Base-by-base conservation (phyloP, 129 eudicot species). In the Lactuca sativa region DNA sequence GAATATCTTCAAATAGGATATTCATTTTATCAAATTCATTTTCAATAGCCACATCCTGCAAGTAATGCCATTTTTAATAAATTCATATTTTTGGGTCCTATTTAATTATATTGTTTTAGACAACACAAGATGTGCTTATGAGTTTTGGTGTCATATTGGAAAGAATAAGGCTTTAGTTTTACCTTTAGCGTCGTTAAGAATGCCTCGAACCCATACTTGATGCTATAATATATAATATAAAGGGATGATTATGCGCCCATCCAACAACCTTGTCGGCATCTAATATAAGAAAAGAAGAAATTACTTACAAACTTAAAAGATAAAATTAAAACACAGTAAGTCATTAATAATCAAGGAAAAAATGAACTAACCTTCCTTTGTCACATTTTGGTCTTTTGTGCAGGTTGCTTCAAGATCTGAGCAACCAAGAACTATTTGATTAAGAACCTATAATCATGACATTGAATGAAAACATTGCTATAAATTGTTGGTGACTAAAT, bases 11-110 rank as follows among this genome's bases (percentile, higher is more conserved):
- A 14, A 87, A 84, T 37, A 92, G 88, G 36, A 92, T 86, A 66
- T 78, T 82, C 72, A n/a, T n/a, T n/a, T 92, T 92, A 79, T 88
- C 95, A 66, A 88, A 92, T 64, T 92, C 96, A 61, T 92, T 88
- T 64, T 92, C 96, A 65, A 93, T 91, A 69, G 77, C 88, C 67
- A 91, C 95, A 64, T 91, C 97, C 97, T 91, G 73, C n/a, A 66
- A 77, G n/a, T n/a, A n/a, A n/a, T n/a, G n/a, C n/a, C n/a, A n/a
- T n/a, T n/a, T n/a, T n/a, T n/a, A n/a, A n/a, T n/a, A n/a, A n/a
- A n/a, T n/a, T n/a, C n/a, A n/a, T n/a, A n/a, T n/a, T n/a, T n/a
- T n/a, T n/a, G n/a, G n/a, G n/a, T n/a, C n/a, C n/a, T n/a, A n/a
- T 6, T 2, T 44, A 14, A 44, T 44, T 11, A 44, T 44, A n/a